A percentile compares a stretch with the other conserved stretches of the same genome.
These are phyloP conservation scores for Cicer bijugum DNA, from an alignment of 306 rosid genomes.

Conservation along the genomic window DNA sequence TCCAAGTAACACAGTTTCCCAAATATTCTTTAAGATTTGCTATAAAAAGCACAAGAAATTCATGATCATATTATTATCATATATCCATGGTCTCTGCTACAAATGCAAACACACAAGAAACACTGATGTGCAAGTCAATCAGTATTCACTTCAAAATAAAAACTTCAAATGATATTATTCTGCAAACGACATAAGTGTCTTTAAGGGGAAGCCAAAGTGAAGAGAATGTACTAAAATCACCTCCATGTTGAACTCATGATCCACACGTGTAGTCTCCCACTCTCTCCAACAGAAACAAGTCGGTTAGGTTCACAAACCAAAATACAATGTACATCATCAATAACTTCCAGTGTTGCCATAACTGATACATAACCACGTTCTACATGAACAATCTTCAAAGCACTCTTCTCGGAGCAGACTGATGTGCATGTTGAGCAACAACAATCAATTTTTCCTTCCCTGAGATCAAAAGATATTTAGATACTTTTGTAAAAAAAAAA, in stretches of 20 bases:
- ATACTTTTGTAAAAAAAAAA: not conserved
- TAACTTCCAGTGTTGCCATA: constrained; percentile 62
- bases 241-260: constrained; percentile 89
- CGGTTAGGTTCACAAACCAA: constrained; percentile 78
- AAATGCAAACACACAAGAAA: constrained; percentile 34
- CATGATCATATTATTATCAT: not conserved
- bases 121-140: constrained; percentile 9
- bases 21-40: constrained; percentile 25
- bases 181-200: constrained; percentile 30
- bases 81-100: constrained; percentile 7
- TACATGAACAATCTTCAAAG: constrained; percentile 78
- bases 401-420: constrained; percentile 57
- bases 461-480: constrained; percentile 44
- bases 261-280: constrained; percentile 88
- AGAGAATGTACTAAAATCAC: constrained; percentile 50
- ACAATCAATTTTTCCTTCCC: constrained; percentile 69
- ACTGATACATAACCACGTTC: constrained; percentile 72
- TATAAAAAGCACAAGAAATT: constrained; percentile 32
- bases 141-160: constrained; percentile 17
- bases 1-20: constrained; percentile 20
- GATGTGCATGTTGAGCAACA: constrained; percentile 75
- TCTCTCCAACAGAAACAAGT: constrained; percentile 79
- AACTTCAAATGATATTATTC: not conserved
- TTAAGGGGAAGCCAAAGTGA: constrained; percentile 20
- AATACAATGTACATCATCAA: constrained; percentile 54